A percentile compares a stretch with the other conserved stretches of the same genome.
phyloP scores from a whole-genome alignment of 257 asterid species.

The Parsonsia alboflavescens region DNA sequence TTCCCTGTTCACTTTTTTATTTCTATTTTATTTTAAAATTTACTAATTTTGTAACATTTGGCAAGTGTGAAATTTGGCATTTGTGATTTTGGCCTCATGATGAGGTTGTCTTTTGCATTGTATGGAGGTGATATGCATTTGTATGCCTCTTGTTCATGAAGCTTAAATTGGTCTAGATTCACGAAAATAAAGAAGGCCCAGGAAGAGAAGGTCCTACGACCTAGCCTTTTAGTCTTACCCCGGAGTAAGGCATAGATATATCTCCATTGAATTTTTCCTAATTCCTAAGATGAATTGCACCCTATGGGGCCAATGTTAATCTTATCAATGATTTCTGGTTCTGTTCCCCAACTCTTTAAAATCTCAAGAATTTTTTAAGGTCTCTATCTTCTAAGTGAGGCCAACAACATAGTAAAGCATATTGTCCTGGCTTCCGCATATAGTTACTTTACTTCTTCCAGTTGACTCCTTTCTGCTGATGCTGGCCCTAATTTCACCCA shows the following conservation, averaged over 20 bases:
- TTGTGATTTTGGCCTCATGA: not conserved
- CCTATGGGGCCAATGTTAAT: not conserved
- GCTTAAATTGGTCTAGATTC: not conserved
- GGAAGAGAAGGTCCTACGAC: not conserved
- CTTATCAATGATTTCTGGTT: not conserved
- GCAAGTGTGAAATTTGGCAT: not conserved
- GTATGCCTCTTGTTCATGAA: not conserved
- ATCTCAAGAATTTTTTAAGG: not conserved
- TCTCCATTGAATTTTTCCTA: not conserved
- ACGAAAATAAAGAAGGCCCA: not conserved
- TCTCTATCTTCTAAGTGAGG: not conserved
- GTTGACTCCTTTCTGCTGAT: not conserved
- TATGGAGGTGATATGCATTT: not conserved
- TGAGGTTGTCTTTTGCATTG: not conserved
- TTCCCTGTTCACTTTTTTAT: conserved; percentile 7
- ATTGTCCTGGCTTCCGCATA: not conserved
- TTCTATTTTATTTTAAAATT: not conserved
- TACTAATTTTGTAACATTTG: not conserved
- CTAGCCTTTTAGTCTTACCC: not conserved
- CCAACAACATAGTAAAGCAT: not conserved
- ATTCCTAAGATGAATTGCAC: not conserved
- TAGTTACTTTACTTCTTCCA: not conserved
- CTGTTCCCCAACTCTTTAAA: not conserved
- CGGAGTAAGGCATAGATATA: not conserved
- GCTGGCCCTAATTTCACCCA: not conserved